phyloP scores from a whole-genome alignment of 2,329 filamentous ascomycete genomes.

The Penicillium verrucosum region DNA sequence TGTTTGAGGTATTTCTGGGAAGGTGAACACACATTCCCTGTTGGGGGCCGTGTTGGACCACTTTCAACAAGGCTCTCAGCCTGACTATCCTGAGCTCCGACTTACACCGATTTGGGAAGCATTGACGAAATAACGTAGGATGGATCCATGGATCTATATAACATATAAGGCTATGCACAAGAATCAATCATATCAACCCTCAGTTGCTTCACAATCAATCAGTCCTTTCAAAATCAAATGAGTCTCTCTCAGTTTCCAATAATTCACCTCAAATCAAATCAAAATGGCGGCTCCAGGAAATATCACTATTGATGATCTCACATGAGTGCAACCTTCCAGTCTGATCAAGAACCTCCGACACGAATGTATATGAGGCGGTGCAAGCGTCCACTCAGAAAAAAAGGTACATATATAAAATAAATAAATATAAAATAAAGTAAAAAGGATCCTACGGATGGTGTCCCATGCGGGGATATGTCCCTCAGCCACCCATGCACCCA shows the following conservation, averaged over 20 bases:
- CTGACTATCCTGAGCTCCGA: not conserved
- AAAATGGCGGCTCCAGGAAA: not conserved
- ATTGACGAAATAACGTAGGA: not conserved
- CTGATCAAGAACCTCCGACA: too few species aligned
- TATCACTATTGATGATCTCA: not conserved
- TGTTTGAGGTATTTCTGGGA: not conserved
- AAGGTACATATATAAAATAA: too few species aligned
- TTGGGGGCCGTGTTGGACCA: not conserved
- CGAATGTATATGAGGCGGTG: too few species aligned
- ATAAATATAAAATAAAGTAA: too few species aligned
- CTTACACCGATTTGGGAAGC: not conserved
- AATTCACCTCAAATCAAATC: not conserved
- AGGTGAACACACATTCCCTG: not conserved
- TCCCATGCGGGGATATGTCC: too few species aligned
- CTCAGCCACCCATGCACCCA: too few species aligned
- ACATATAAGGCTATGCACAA: not conserved
- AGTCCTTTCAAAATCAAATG: not conserved
- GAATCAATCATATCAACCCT: not conserved
- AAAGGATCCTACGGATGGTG: too few species aligned
- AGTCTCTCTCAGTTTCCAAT: not conserved
- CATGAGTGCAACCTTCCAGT: too few species aligned
- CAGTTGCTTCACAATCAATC: not conserved
- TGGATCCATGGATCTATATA: too few species aligned
- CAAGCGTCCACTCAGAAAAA: too few species aligned
- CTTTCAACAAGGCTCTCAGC: not conserved